Base-by-base conservation (phyloP, 441 rosid species). In the Flueggea neowawraea region DNA sequence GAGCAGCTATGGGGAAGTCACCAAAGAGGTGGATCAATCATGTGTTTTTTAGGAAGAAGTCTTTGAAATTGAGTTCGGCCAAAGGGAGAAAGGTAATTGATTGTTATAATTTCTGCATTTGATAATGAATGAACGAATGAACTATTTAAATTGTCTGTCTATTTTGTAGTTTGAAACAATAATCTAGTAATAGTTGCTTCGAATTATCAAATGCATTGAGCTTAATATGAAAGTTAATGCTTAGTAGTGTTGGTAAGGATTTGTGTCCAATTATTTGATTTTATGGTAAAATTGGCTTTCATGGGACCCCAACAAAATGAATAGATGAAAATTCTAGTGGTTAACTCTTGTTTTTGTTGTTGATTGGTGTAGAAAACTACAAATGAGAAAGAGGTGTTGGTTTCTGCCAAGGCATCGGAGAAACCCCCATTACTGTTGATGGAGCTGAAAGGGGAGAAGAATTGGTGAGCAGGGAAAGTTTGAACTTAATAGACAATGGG, bases 391-490 rank as follows among this genome's bases (percentile, higher is more conserved):
- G 50, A 45, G 12, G 50, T 45, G 14, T 45, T 45, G 50, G 50
- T 45, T 45, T 45, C 50, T 45, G 50, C 50, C 50, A 45, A 45
- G 50, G 86, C 72, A 16, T 72, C 74, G 32, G 95, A 83, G 73
- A 75, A 36, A 66, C 67, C 6, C 66, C 77, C 28, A 16, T 49
- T 43, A n/a, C 54, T 1, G 60, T 67, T 55, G 70, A 67, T 73
- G 60, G 73, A 68, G 70, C 78, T 75, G 77, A 67, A 77, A 72
- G 62, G 70, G 69, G 58, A 60, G 52, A 63, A 63, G 80, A 78
- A 68, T 54, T 70, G 61, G 81, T 70, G 75, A 73, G 62, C 58
- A 79, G 65, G 69, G 84, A 77, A 72, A 60, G 70, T 68, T 79
- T 66, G 55, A 75, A 80, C 45, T 58, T 69, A 66, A 76, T 79